Conservation (phyloP, 129 eudicot genomes). For the Arctium minus region DNA sequence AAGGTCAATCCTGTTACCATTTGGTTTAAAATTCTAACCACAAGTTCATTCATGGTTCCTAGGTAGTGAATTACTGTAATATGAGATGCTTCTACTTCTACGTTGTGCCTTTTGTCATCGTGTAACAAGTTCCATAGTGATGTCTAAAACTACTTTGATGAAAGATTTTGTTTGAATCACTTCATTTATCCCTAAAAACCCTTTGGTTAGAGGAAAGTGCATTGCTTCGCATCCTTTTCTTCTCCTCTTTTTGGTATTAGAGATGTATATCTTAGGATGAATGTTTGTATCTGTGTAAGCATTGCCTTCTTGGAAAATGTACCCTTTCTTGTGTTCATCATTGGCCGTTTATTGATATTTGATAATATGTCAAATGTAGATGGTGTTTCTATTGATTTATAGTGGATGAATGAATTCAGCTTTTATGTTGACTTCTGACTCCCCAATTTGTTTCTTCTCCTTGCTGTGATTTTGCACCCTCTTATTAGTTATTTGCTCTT, state of each 20-base stretch:
- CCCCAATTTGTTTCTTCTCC: background rate
- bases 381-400: background rate
- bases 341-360: background rate
- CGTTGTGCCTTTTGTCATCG: background rate
- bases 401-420: background rate
- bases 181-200: background rate
- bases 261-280: background rate
- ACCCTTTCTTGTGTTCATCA: background rate
- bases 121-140: background rate
- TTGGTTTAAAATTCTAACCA: background rate
- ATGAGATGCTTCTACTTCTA: slow-evolving; percentile 7
- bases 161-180: background rate
- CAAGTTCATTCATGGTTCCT: background rate
- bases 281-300: background rate
- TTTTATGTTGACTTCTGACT: background rate
- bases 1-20: slow-evolving; percentile 3
- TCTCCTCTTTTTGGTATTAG: background rate
- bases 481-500: background rate
- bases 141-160: background rate
- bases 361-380: background rate
- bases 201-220: background rate
- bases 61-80: background rate
- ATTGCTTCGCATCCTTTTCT: background rate
- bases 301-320: background rate
- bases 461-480: too few species aligned